Evolutionary conservation across 1,284 basidiomycete species (phyloP), one percentile per base, ranked within the genome.

Genomic region (Somion occarium): DNA sequence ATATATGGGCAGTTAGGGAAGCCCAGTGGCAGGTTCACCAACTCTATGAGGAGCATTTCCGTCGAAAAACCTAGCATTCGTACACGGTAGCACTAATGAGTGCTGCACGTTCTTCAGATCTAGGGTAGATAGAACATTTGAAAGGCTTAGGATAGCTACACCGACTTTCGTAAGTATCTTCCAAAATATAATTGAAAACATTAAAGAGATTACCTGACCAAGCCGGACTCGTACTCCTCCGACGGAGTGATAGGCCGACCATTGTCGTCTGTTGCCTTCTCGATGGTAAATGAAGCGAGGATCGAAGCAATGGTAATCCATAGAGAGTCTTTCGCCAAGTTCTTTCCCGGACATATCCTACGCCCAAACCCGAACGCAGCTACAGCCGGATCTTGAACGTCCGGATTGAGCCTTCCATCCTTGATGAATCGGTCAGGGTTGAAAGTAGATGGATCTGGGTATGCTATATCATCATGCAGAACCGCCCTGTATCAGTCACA

Each of bases 291-390:
- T 15, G 50, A 44, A 3, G 53, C 46, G 2, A 61, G 50, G n/a
- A 55, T 56, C 13, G 44, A 47, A 3, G 56, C 55, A 19, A 60
- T 46, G 11, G 49, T 47, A 27, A 58, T 55, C 43, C 55, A 61
- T 12, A 61, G 3, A 5, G 53, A 43, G 18, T 48, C 49, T 25
- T 52, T 51, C 24, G 55, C 52, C 9, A 59, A 20, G 38, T 15
- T 38, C 27, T 42, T 37, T n/a, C 54, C 56, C 3, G 56, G 52
- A 27, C 56, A 58, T 18, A 51, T 44, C 34, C 54, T 41, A 7
- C 58, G 51, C 11, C 56, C 53, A 42, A 56, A 58, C 1, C 58
- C 58, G 46, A 73, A 59, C 13, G 54, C 54, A 15, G 51, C 52
- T 11, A 48, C 27, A 13, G 43, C 15, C 13, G 55, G 49, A 15